Conservation (phyloP, 805 yeast species). For the Clavispora phyllophila region DNA sequence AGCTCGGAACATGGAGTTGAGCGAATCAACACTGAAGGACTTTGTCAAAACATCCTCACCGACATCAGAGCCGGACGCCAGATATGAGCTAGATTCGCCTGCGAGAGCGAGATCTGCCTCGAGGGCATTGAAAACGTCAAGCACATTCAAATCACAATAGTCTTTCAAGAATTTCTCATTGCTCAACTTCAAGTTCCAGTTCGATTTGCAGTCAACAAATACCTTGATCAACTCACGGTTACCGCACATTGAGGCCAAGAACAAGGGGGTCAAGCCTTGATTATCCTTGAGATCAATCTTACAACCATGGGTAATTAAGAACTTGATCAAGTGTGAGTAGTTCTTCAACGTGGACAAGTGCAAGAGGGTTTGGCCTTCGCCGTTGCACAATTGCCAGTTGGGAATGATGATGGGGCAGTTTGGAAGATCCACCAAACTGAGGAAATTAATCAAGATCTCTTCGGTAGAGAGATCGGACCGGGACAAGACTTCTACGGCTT, state of each 20-base stretch:
- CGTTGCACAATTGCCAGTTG: slow-evolving; percentile 76
- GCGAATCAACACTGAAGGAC: slow-evolving; percentile 33
- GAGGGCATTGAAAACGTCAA: slow-evolving; percentile 34
- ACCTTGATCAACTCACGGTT: slow-evolving; percentile 59
- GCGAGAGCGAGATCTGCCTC: slow-evolving; percentile 11
- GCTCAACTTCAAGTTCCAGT: slow-evolving; percentile 44
- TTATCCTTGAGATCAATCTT: slow-evolving; percentile 68
- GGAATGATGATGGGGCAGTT: slow-evolving; percentile 59
- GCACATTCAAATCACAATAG: slow-evolving; percentile 41
- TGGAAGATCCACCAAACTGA: slow-evolving; percentile 57
- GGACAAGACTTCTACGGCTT: slow-evolving; percentile 44
- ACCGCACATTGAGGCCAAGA: slow-evolving; percentile 77
- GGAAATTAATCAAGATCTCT: slow-evolving; percentile 45
- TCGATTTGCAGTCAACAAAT: slow-evolving; percentile 61
- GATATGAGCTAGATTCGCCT: slow-evolving; percentile 6
- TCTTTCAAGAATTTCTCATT: slow-evolving; percentile 43
- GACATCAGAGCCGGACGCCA: slow-evolving; percentile 8
- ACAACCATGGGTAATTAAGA: slow-evolving; percentile 62
- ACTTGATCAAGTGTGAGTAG: slow-evolving; percentile 54
- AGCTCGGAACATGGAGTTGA: slow-evolving; percentile 35
- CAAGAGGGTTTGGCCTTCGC: slow-evolving; percentile 80
- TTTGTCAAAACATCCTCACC: slow-evolving; percentile 21
- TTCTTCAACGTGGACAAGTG: slow-evolving; percentile 83
- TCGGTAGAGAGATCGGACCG: slow-evolving; percentile 43
- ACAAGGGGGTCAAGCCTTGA: slow-evolving; percentile 83